Conservation (phyloP, 2,329 filamentous ascomycete genomes). For the Cercospora sesami region DNA sequence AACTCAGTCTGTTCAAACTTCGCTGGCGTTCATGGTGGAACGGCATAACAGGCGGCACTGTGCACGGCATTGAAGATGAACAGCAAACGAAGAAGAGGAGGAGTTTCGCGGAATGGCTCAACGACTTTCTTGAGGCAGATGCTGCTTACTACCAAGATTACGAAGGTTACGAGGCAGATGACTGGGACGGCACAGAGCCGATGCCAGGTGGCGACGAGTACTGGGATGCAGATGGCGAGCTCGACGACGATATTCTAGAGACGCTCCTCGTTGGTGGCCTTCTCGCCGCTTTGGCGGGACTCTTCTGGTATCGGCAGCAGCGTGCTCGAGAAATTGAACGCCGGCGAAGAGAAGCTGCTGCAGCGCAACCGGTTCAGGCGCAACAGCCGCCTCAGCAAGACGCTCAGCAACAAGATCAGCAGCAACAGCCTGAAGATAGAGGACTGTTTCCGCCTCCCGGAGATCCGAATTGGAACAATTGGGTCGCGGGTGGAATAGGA, state of each 20-base stretch:
- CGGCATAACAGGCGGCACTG: conserved; percentile 79
- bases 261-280: conserved; percentile 80
- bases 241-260: conserved; percentile 76
- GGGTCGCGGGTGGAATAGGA: conserved; percentile 67
- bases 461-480: conserved; percentile 67
- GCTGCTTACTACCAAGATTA: conserved; percentile 37
- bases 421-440: conserved; percentile 47
- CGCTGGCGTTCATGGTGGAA: conserved; percentile 91
- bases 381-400: conserved; percentile 38
- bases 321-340: conserved; percentile 55
- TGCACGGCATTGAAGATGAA: conserved; percentile 91
- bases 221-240: conserved; percentile 60
- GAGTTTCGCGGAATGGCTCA: conserved; percentile 75
- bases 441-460: conserved; percentile 66
- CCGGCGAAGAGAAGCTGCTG: conserved; percentile 46
- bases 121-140: conserved; percentile 71
- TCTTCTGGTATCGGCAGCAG: conserved; percentile 79
- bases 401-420: conserved; percentile 41
- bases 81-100: conserved; percentile 37
- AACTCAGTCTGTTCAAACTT: conserved; percentile 81
- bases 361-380: conserved; percentile 28
- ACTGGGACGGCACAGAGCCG: conserved; percentile 49
- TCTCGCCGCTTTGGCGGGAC: conserved; percentile 68
- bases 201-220: conserved; percentile 54
- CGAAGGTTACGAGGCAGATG: conserved; percentile 54